Percentiles rank a stretch among this genome's conserved stretches.
Evolutionary conservation across 192 early-diverging fungal species (phyloP).

Genomic region (Polychytrium aggregatum): DNA sequence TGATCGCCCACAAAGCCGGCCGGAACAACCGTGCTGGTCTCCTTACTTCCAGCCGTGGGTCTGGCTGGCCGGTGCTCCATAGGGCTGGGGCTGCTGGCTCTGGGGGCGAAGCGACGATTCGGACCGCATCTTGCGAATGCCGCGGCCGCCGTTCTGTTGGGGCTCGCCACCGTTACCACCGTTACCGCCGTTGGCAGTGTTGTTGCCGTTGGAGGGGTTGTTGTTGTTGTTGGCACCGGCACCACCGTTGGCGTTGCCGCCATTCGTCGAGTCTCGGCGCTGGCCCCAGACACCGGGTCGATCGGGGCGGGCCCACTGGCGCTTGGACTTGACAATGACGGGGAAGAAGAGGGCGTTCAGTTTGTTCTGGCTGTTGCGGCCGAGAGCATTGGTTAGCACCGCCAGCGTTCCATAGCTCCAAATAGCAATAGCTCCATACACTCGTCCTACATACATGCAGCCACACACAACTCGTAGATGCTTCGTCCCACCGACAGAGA

Average conservation of each 20-base stretch:
- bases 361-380: slow-evolving; percentile 30
- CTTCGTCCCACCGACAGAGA: too few relatives aligned
- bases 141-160: slow-evolving; percentile 4
- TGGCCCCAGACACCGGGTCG: slow-evolving; percentile 42
- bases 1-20: too few relatives aligned
- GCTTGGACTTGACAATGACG: slow-evolving; percentile 38
- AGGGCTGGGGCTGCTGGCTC: background rate
- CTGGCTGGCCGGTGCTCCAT: background rate
- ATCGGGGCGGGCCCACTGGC: slow-evolving; percentile 45
- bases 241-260: background rate
- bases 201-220: background rate
- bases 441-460: too few relatives aligned
- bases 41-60: background rate
- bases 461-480: too few relatives aligned
- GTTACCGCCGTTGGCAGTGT: too few relatives aligned
- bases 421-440: too few relatives aligned
- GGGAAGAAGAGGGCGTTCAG: slow-evolving; percentile 45
- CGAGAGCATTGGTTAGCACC: background rate
- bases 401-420: background rate
- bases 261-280: slow-evolving; percentile 22
- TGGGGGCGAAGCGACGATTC: slow-evolving; percentile 13
- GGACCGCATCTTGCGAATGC: slow-evolving; percentile 34
- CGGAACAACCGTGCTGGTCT: too few relatives aligned
- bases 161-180: background rate
- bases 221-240: too few relatives aligned